A percentile compares a stretch with the other conserved stretches of the same genome.
Evolutionary conservation across 176 grass and related monocot genomes (phyloP).

Genomic region (Raddia distichophylla): DNA sequence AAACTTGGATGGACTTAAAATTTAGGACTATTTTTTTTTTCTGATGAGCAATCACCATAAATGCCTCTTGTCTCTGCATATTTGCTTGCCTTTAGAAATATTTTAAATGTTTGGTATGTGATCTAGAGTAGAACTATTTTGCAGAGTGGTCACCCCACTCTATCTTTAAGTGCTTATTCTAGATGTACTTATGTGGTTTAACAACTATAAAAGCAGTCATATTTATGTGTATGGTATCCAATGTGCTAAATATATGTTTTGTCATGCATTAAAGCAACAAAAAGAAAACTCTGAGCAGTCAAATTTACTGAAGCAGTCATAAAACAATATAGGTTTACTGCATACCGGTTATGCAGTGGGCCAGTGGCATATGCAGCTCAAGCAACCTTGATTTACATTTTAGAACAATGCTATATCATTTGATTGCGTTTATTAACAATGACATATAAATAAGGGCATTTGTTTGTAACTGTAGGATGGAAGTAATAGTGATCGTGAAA

Average conservation of each 20-base stretch:
- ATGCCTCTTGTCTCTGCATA: background rate
- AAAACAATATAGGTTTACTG: background rate
- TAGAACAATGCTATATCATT: constrained; percentile 24
- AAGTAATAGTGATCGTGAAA: constrained; percentile 87
- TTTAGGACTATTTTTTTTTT: constrained; percentile 7
- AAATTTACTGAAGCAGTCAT: background rate
- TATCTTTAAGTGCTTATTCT: background rate
- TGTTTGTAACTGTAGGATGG: constrained; percentile 66
- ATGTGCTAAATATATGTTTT: background rate
- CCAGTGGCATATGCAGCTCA: constrained; percentile 5
- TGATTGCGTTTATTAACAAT: constrained; percentile 30
- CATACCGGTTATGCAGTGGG: background rate
- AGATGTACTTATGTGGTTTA: background rate
- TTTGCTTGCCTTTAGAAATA: background rate
- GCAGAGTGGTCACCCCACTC: background rate
- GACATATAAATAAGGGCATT: constrained; percentile 26
- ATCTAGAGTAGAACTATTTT: background rate
- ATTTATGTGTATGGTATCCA: background rate
- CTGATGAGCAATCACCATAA: background rate
- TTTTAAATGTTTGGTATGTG: background rate
- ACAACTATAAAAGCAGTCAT: background rate
- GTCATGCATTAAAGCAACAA: background rate
- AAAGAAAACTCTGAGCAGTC: background rate
- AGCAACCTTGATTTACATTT: constrained; percentile 27
- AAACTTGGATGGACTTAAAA: constrained; percentile 35